Evolutionary conservation across 345 rosid species (phyloP).

Genomic region (Firmiana major): DNA sequence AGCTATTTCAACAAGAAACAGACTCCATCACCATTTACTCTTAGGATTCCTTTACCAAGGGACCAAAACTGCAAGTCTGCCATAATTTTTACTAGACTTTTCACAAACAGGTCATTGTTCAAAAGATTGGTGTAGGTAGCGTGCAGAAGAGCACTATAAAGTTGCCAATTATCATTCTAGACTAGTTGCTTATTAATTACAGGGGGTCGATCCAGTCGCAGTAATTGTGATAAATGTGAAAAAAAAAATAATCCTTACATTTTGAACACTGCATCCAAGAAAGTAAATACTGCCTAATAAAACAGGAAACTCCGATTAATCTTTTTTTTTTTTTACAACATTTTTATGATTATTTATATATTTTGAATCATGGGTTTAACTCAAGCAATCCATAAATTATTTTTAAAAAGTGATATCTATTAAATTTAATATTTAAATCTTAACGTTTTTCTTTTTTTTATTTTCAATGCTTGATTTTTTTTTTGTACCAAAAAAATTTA

Average conservation of each 20-base stretch:
- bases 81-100: neutral
- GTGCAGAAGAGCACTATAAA: neutral
- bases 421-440: too few relatives aligned
- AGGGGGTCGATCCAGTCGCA: neutral
- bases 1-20: neutral
- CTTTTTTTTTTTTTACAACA: neutral
- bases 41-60: conserved; percentile 8
- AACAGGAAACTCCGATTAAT: neutral
- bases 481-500: too few relatives aligned
- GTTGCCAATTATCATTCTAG: neutral
- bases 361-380: too few relatives aligned
- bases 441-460: too few relatives aligned
- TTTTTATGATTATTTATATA: too few relatives aligned
- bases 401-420: too few relatives aligned
- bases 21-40: neutral
- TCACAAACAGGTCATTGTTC: neutral
- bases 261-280: neutral
- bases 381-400: too few relatives aligned
- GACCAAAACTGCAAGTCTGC: neutral
- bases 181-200: neutral
- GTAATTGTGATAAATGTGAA: neutral
- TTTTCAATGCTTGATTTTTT: too few relatives aligned
- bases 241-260: neutral
- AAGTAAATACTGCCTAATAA: neutral
- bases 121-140: neutral